A percentile compares a stretch with the other conserved stretches of the same genome.
These are phyloP conservation scores for Groenewaldozyma salmanticensis DNA, from an alignment of 805 yeast genomes.

Conservation along the genomic window DNA sequence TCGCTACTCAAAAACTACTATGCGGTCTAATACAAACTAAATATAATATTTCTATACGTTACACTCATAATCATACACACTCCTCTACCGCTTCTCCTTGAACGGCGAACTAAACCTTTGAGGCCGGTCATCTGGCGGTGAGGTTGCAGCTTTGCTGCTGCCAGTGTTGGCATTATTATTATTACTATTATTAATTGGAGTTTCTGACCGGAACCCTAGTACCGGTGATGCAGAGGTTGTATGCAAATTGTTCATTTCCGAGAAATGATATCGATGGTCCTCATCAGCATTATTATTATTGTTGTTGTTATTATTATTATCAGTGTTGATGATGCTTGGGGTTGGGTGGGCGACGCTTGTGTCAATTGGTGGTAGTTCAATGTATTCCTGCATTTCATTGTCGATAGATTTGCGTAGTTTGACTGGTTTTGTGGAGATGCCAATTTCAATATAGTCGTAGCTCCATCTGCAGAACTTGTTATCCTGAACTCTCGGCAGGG, in stretches of 20 bases:
- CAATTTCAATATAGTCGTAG: constrained; percentile 31
- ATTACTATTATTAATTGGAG: neutral
- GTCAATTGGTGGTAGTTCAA: constrained; percentile 16
- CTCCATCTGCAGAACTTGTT: constrained; percentile 34
- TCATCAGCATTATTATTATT: too few species aligned
- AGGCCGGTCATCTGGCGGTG: too few species aligned
- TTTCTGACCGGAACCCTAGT: constrained; percentile 3
- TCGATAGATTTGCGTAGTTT: constrained; percentile 21
- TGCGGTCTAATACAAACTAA: too few species aligned
- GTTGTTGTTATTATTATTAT: too few species aligned
- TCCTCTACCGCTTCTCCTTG: too few species aligned
- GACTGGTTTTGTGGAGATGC: constrained; percentile 13
- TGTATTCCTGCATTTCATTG: constrained; percentile 11
- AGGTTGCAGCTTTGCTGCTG: too few species aligned
- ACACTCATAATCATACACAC: too few species aligned
- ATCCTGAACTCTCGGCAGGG: constrained; percentile 43
- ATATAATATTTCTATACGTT: too few species aligned
- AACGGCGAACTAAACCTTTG: too few species aligned
- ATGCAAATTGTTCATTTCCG: constrained; percentile 7
- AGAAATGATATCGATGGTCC: constrained; percentile 11
- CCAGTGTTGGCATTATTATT: too few species aligned
- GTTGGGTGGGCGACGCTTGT: constrained; percentile 5
- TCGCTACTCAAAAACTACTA: too few species aligned
- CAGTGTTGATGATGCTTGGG: too few species aligned
- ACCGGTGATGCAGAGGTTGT: constrained; percentile 14